Conservation (phyloP, 2,329 filamentous ascomycete genomes). For the Calonectria pteridis region DNA sequence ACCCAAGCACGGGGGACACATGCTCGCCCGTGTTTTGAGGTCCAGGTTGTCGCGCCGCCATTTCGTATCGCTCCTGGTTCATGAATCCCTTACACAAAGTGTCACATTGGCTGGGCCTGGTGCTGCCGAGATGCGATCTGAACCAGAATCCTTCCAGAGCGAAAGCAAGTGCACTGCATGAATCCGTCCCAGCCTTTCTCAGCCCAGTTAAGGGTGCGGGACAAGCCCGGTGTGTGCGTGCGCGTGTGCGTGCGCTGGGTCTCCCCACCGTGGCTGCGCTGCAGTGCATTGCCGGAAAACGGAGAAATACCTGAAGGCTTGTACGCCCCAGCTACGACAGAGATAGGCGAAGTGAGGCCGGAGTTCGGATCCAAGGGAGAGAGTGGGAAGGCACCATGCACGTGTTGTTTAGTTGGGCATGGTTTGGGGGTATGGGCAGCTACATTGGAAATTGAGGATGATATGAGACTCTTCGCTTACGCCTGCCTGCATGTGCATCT, state of each 20-base stretch:
- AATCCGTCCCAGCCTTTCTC: not conserved
- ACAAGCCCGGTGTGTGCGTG: conserved; percentile 10
- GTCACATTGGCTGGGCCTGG: not conserved
- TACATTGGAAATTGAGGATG: not conserved
- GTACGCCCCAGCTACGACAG: not conserved
- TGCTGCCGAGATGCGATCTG: conserved; percentile 7
- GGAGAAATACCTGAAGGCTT: conserved; percentile 17
- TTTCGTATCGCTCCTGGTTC: not conserved
- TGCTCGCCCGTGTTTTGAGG: not conserved
- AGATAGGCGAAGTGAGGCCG: not conserved
- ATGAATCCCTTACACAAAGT: not conserved
- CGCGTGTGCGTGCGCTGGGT: not conserved
- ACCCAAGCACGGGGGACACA: not conserved
- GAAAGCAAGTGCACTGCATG: conserved; percentile 6
- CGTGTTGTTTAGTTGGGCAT: conserved; percentile 5
- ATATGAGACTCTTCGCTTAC: conserved; percentile 12
- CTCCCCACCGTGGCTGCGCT: conserved; percentile 8
- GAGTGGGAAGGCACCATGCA: not conserved
- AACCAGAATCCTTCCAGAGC: not conserved
- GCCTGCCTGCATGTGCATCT: conserved; percentile 11
- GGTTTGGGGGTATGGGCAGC: not conserved
- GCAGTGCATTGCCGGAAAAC: conserved; percentile 13
- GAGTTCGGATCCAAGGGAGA: not conserved
- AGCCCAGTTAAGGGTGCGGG: not conserved
- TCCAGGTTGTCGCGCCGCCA: not conserved